phyloP scores from a whole-genome alignment of 495 filamentous ascomycete genomes.

The Achaetomiella virescens region DNA sequence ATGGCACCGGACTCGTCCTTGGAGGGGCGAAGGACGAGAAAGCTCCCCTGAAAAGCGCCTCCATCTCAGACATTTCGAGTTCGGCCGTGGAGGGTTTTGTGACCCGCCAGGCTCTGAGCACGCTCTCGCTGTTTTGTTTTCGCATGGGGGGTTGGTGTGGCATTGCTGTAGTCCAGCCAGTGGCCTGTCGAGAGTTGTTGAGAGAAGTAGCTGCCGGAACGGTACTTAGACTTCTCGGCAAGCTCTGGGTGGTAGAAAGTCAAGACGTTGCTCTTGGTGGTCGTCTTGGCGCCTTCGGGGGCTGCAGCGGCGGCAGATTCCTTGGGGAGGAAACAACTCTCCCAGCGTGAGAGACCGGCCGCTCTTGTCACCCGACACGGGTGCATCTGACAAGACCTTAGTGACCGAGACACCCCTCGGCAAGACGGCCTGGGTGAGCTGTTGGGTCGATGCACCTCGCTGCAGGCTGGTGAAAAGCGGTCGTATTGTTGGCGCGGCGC shows the following conservation, averaged over 20 bases:
- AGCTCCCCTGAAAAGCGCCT: slow-evolving; percentile 69
- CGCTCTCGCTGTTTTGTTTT: slow-evolving; percentile 67
- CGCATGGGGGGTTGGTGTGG: slow-evolving; percentile 49
- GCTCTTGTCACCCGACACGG: slow-evolving; percentile 33
- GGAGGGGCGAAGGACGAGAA: slow-evolving; percentile 86
- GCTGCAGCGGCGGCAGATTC: slow-evolving; percentile 58
- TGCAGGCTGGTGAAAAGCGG: slow-evolving; percentile 79
- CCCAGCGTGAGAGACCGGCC: slow-evolving; percentile 61
- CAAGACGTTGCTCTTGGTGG: slow-evolving; percentile 54
- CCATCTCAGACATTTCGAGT: slow-evolving; percentile 56
- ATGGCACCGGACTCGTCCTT: slow-evolving; percentile 74
- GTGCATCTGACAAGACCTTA: slow-evolving; percentile 51
- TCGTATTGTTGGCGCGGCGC: slow-evolving; percentile 61
- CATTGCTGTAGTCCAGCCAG: slow-evolving; percentile 64
- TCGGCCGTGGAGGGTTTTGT: slow-evolving; percentile 47
- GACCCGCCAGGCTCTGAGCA: slow-evolving; percentile 60
- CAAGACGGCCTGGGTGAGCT: slow-evolving; percentile 56
- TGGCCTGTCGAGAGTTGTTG: slow-evolving; percentile 54
- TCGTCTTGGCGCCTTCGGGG: slow-evolving; percentile 61
- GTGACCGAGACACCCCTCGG: slow-evolving; percentile 70
- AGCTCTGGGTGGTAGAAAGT: slow-evolving; percentile 56
- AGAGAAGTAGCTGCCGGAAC: slow-evolving; percentile 46
- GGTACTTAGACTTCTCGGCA: slow-evolving; percentile 49
- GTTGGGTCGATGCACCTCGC: slow-evolving; percentile 31
- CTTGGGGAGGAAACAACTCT: slow-evolving; percentile 71